phyloP scores from a whole-genome alignment of 225 moss, liverwort and hornwort genomes.

The Pseudisothecium myosuroides region DNA sequence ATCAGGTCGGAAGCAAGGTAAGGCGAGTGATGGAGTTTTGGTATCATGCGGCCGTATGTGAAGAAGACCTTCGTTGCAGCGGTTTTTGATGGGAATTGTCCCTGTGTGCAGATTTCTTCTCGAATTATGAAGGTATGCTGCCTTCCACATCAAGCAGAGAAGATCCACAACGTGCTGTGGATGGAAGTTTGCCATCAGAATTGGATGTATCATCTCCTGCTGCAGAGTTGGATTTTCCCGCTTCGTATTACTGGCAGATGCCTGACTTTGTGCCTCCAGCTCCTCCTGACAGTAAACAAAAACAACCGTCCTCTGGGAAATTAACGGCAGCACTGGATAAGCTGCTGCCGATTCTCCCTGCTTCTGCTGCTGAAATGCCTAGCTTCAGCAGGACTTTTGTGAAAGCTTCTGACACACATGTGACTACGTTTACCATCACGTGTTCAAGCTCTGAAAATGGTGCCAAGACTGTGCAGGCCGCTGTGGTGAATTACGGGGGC shows the following conservation, averaged over 20 bases:
- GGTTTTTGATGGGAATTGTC: constrained; percentile 9
- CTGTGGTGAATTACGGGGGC: constrained; percentile 24
- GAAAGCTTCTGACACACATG: constrained; percentile 39
- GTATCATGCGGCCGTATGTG: background rate
- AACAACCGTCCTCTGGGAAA: constrained; percentile 1
- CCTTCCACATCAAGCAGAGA: constrained; percentile 8
- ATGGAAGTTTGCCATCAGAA: background rate
- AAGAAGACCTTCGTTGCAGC: background rate
- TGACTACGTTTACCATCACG: constrained; percentile 47
- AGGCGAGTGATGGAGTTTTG: background rate
- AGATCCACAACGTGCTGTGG: background rate
- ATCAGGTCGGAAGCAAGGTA: background rate
- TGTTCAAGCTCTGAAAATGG: constrained; percentile 36
- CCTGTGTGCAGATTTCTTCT: constrained; percentile 25
- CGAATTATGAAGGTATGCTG: constrained; percentile 22
- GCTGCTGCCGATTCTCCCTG: constrained; percentile 33
- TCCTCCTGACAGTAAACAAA: background rate
- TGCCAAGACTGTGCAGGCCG: constrained; percentile 51
- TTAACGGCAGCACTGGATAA: constrained; percentile 7
- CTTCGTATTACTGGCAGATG: constrained; percentile 12
- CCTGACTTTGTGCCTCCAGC: constrained; percentile 13
- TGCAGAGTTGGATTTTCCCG: background rate
- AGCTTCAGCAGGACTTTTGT: constrained; percentile 40
- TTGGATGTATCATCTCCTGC: background rate
- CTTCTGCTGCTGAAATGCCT: constrained; percentile 42